Evolutionary conservation across 2,329 filamentous ascomycete genomes (phyloP), one percentile per base, ranked within the genome.

Genomic region (Septoria linicola): DNA sequence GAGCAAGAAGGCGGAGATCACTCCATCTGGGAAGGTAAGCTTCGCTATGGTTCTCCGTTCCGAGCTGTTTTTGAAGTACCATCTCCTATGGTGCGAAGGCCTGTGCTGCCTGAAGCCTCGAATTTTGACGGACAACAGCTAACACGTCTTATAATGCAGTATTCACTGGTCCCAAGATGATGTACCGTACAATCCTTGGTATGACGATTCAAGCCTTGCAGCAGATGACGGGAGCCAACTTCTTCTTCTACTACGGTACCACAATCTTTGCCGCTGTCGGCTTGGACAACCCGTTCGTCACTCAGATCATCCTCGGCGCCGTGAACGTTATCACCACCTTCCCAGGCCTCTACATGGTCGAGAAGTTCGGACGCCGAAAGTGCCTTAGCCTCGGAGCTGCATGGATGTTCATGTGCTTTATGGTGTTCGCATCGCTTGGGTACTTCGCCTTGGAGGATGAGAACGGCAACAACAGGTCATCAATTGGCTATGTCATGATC

Each of bases 171-270:
- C 75, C 75, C 10, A 68, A 73, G 44, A 77, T 77, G 74, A 54
- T 68, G 32, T 74, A 76, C 62, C 70, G 75, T 51, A 70, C 72
- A 16, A 34, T 72, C 41, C 69, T 78, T 2, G 74, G 75, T 23
- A 68, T 76, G 41, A 57, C 61, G 14, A 62, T 76, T 3, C 73
- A 78, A 66, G 77, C 80, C 39, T 78, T 82, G 3, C 83, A 86
- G 66, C 83, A 87, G 63, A 73, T 87, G 3, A 85, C 82, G 0
- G 83, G 83, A 19, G 81, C 79, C 54, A 84, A 84, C 69, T 85
- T 82, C 68, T 84, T 83, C 71, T 77, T 76, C 69, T 77, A 77
- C 66, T 77, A 76, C 55, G 75, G 75, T n/a, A 60, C 54, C 57
- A 75, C 74, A 54, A 75, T 76, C 19, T 70, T 84, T 27, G 20